phyloP scores from a whole-genome alignment of 257 asterid genomes.

The Solanum phureja region DNA sequence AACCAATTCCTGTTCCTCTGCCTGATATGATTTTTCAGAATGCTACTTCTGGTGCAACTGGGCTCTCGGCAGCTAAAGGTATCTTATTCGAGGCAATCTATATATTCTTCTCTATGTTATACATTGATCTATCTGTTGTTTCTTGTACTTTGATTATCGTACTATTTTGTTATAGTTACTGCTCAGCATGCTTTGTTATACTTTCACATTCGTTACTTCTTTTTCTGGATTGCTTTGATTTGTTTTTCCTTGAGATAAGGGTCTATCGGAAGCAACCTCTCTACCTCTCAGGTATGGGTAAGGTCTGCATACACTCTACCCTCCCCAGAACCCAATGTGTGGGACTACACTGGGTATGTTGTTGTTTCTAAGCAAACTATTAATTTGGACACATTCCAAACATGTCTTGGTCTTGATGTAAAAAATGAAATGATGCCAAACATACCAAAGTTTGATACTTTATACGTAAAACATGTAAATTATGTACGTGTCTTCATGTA shows the following conservation, averaged over 20 bases:
- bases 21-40: conserved; percentile 17
- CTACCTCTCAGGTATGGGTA: background rate
- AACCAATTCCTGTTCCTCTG: conserved; percentile 10
- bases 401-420: background rate
- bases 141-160: background rate
- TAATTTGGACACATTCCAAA: background rate
- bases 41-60: conserved; percentile 6
- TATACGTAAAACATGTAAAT: background rate
- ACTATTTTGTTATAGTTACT: background rate
- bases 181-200: background rate
- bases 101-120: background rate
- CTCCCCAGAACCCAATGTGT: background rate
- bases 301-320: background rate
- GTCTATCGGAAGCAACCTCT: background rate
- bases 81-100: background rate
- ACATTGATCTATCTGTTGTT: background rate
- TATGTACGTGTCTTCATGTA: background rate
- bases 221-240: background rate
- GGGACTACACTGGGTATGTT: background rate
- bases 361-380: background rate
- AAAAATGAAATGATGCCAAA: background rate
- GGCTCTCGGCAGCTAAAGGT: conserved; percentile 5
- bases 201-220: background rate
- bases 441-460: background rate
- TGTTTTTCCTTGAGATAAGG: background rate